Base-by-base conservation (phyloP, 1,284 basidiomycete species). In the Pseudomicrostroma phylloplanum region DNA sequence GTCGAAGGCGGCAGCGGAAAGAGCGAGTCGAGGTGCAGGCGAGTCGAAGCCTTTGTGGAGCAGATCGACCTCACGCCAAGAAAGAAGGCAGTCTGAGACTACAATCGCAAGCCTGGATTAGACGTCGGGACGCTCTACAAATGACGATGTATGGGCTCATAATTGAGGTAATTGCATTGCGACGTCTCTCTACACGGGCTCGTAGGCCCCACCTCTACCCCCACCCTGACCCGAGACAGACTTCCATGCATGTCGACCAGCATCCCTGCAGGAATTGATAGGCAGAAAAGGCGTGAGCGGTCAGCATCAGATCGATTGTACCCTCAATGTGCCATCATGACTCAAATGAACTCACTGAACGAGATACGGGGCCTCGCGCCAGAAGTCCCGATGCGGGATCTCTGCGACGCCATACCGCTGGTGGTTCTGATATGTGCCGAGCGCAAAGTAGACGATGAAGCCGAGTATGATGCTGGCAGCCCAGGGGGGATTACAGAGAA, bases 181-280 rank as follows among this genome's bases (percentile, higher is more conserved):
- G 9, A 36, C 30, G 30, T 36, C 30, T 36, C 43, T 48, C 26
- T 25, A 54, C 13, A 54, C 21, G 21, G 51, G 51, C 51, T 54
- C 51, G 13, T 54, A 54, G 19, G 21, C 51, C 6, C 51, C 51
- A 2, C 51, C 26, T 6, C 51, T 26, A 19, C 17, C 6, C 21
- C 51, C 21, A 13, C 51, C 25, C 21, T 26, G 21, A 17, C 51
- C 51, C 15, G 51, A 21, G 21, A 54, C 26, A 13, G 51, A 54
- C 51, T 54, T 54, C 51, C 51, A 54, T 26, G 51, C 51, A 54
- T 54, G 51, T 19, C 51, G n/a, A 15, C 51, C 51, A 13, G 51
- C 51, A 25, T 54, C 51, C 51, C 43, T 48, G 21, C 15, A 48
- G 12, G 12, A 6, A 17, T 3, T 48, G 43, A 48, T 13, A 36